phyloP scores from a whole-genome alignment of 169 alveolate species.

The Plasmodium gonderi region DNA sequence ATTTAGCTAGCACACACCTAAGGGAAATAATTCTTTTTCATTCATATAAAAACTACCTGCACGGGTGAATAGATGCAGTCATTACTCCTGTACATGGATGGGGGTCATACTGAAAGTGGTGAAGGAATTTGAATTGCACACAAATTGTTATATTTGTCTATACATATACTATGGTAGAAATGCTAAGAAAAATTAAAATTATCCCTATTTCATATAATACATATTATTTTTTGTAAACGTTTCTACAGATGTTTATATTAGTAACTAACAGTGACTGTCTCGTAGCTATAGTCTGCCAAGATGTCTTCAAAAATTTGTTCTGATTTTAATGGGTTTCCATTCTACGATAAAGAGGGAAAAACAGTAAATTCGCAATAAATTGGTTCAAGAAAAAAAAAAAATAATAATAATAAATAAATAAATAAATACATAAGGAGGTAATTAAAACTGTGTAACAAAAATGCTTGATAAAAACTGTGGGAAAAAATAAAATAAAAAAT shows the following conservation, averaged over 20 bases:
- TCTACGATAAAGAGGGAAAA: slow-evolving; percentile 22
- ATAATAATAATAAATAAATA: not conserved
- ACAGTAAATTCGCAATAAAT: not conserved
- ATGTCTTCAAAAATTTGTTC: slow-evolving; percentile 92
- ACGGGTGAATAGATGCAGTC: slow-evolving; percentile 91
- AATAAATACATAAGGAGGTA: not conserved
- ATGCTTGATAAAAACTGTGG: no score
- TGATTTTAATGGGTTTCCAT: slow-evolving; percentile 86
- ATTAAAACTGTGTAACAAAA: not conserved
- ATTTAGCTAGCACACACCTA: no score
- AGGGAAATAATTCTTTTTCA: not conserved
- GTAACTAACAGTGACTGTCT: slow-evolving; percentile 87
- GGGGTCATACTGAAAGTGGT: slow-evolving; percentile 79
- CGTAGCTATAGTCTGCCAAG: slow-evolving; percentile 91
- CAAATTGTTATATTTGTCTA: not conserved
- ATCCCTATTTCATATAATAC: not conserved
- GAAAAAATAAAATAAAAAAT: not conserved
- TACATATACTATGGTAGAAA: not conserved
- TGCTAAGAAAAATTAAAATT: not conserved
- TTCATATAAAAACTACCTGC: slow-evolving; percentile 74
- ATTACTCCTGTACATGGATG: slow-evolving; percentile 88
- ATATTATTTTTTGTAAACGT: not conserved
- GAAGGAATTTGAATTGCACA: not conserved
- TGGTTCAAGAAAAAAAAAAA: not conserved
- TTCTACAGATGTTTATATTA: not conserved